phyloP scores from a whole-genome alignment of 1,139 yeast species.

The Zygoascus meyerae region DNA sequence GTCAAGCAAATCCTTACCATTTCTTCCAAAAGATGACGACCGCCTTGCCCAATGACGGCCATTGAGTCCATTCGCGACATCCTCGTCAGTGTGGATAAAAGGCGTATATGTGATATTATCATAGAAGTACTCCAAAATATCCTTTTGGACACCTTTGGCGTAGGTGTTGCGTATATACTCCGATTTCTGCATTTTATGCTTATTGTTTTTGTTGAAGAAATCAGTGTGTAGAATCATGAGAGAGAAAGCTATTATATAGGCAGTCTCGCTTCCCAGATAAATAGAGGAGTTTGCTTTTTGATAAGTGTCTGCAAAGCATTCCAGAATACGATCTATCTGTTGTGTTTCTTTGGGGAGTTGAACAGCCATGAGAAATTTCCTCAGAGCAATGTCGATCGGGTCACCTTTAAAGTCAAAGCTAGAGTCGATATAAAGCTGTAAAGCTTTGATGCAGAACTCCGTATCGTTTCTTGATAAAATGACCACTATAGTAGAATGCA shows the following conservation, averaged over 20 bases:
- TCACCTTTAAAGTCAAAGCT: conserved; percentile 44
- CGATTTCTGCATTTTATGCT: conserved; percentile 53
- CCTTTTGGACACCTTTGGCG: conserved; percentile 38
- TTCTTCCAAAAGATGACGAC: conserved; percentile 24
- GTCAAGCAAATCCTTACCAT: conserved; percentile 33
- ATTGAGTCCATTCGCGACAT: conserved; percentile 15
- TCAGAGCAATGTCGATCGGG: conserved; percentile 57
- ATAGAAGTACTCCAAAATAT: conserved; percentile 46
- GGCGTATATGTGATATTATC: conserved; percentile 59
- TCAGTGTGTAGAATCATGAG: conserved; percentile 66
- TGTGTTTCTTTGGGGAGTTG: conserved; percentile 63
- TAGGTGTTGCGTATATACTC: conserved; percentile 51
- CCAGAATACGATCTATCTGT: conserved; percentile 60
- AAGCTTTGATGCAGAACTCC: conserved; percentile 34
- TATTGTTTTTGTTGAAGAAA: conserved; percentile 57
- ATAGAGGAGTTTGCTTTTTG: conserved; percentile 38
- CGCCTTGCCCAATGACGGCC: conserved; percentile 18
- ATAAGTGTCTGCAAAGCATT: conserved; percentile 48
- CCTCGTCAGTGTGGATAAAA: conserved; percentile 41
- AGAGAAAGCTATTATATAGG: conserved; percentile 55
- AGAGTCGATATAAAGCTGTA: conserved; percentile 36
- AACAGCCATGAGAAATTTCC: conserved; percentile 50
- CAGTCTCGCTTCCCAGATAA: conserved; percentile 42
- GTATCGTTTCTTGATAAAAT: conserved; percentile 37
- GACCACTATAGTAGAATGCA: conserved; percentile 37